Evolutionary conservation across 371 early-diverging fungal genomes (phyloP).

Genomic region (Mucor lusitanicus): DNA sequence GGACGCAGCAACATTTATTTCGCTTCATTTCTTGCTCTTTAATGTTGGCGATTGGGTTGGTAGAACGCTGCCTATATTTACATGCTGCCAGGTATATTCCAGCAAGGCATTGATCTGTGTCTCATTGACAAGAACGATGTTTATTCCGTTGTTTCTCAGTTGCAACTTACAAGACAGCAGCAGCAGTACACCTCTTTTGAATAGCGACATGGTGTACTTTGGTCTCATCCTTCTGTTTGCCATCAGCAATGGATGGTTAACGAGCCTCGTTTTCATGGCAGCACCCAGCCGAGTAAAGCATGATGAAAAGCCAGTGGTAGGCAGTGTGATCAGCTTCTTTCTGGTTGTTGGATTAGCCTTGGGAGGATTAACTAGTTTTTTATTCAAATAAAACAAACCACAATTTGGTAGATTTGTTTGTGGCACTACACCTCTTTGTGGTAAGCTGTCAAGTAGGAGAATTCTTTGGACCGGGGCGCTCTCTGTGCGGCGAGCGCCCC

Average conservation of each 20-base stretch:
- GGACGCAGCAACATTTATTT: constrained; percentile 59
- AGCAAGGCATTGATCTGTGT: constrained; percentile 34
- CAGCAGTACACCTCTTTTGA: constrained; percentile 37
- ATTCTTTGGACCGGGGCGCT: constrained; percentile 28
- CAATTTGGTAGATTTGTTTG: constrained; percentile 2
- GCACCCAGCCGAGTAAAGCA: constrained; percentile 51
- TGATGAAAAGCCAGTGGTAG: constrained; percentile 55
- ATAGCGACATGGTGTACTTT: constrained; percentile 61
- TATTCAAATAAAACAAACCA: constrained; percentile 10
- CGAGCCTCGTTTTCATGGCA: constrained; percentile 70
- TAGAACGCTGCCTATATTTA: constrained; percentile 42
- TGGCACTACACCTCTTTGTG: not conserved
- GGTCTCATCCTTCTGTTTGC: constrained; percentile 60
- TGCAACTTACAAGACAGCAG: constrained; percentile 17
- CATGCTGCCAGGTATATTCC: constrained; percentile 32
- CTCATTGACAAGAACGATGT: constrained; percentile 52
- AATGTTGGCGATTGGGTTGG: constrained; percentile 80
- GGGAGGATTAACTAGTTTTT: constrained; percentile 62
- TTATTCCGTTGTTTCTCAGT: constrained; percentile 67
- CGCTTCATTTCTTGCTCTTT: constrained; percentile 71
- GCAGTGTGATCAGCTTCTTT: constrained; percentile 67
- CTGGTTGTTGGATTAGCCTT: constrained; percentile 68
- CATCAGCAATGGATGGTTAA: constrained; percentile 68
- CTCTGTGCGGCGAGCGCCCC: constrained; percentile 33
- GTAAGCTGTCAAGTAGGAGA: not conserved